A percentile compares a stretch with the other conserved stretches of the same genome.
phyloP scores from a whole-genome alignment of 805 yeast genomes.

The Ogataea zsoltii region DNA sequence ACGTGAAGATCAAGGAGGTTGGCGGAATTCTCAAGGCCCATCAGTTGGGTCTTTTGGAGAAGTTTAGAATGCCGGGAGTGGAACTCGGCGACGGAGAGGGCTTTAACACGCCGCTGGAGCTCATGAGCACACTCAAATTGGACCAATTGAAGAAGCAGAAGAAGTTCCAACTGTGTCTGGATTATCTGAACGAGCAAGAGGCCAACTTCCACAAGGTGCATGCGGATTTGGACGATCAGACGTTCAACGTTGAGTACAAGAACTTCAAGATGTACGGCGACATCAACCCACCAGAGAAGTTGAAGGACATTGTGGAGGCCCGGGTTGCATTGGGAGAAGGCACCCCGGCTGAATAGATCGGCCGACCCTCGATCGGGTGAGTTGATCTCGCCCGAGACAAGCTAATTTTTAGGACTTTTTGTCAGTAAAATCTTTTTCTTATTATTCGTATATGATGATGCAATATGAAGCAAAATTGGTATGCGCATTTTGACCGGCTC shows the following conservation, averaged over 20 bases:
- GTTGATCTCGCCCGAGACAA: not conserved
- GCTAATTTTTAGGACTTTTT: not conserved
- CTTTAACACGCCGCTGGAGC: constrained; percentile 48
- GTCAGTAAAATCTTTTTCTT: not conserved
- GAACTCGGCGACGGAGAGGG: constrained; percentile 81
- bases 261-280: constrained; percentile 71
- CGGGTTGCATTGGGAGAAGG: constrained; percentile 40
- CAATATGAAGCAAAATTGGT: not conserved
- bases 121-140: constrained; percentile 8
- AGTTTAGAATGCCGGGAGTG: constrained; percentile 59
- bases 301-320: constrained; percentile 39
- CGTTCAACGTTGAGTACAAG: constrained; percentile 44
- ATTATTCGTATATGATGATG: not conserved
- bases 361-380: too few relatives aligned
- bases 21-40: constrained; percentile 82
- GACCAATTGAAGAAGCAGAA: constrained; percentile 35
- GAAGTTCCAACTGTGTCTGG: constrained; percentile 57
- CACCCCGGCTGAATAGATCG: constrained; percentile 10
- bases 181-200: constrained; percentile 54
- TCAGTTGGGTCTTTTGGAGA: constrained; percentile 65
- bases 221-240: constrained; percentile 27
- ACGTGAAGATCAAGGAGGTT: constrained; percentile 56
- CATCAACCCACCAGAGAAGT: constrained; percentile 44
- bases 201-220: constrained; percentile 43
- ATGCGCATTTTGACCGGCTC: too few relatives aligned